phyloP scores from a whole-genome alignment of 2,329 filamentous ascomycete genomes.

The Ceratocystis variospora region DNA sequence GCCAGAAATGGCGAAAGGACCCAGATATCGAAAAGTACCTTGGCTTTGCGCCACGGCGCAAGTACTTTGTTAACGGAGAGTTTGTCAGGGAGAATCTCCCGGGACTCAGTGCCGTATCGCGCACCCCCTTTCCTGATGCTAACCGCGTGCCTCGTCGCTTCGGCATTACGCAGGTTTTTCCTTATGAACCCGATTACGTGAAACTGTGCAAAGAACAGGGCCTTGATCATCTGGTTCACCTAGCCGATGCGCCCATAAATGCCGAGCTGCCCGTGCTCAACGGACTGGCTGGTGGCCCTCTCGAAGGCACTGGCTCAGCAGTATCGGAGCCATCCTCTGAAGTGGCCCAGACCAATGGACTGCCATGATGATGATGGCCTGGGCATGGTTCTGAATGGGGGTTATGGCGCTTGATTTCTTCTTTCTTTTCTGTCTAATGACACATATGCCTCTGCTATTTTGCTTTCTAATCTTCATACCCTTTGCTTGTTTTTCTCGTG shows the following conservation, averaged over 20 bases:
- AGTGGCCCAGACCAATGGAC: neutral
- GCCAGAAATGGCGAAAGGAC: constrained; percentile 46
- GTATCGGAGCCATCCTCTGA: constrained; percentile 6
- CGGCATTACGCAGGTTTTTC: constrained; percentile 38
- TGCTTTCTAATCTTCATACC: constrained; percentile 7
- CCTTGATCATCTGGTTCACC: constrained; percentile 38
- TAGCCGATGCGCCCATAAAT: neutral
- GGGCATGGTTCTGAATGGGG: neutral
- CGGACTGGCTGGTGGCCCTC: neutral
- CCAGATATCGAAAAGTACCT: constrained; percentile 39
- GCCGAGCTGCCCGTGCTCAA: constrained; percentile 1
- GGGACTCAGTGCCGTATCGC: constrained; percentile 35
- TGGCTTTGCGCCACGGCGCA: constrained; percentile 42
- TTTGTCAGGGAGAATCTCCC: constrained; percentile 40
- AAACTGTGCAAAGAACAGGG: constrained; percentile 43
- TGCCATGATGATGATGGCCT: neutral
- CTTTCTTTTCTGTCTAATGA: neutral
- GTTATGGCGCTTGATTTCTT: neutral
- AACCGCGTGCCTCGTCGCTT: constrained; percentile 39
- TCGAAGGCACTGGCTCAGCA: neutral
- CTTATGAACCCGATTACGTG: constrained; percentile 44
- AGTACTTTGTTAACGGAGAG: constrained; percentile 44
- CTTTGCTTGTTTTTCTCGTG: neutral
- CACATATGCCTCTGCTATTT: neutral
- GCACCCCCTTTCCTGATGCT: constrained; percentile 38